These are phyloP conservation scores for Oropetium thomaeum DNA, from an alignment of 176 grass and related monocot species.

Conservation along the genomic window DNA sequence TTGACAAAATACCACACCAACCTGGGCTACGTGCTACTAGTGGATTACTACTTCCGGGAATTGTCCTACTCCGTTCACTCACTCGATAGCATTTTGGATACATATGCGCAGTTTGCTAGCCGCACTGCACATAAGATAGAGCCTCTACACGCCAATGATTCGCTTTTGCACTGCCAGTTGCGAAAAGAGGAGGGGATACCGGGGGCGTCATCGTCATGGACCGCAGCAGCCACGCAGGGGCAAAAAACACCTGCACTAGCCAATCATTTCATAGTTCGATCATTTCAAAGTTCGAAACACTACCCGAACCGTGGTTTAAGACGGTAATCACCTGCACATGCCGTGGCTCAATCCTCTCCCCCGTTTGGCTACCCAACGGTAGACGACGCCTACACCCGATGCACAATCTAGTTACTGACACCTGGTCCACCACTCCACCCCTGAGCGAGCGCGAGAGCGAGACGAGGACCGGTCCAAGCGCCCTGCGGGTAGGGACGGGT, in stretches of 20 bases:
- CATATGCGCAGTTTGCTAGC: background rate
- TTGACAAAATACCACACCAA: background rate
- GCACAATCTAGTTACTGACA: background rate
- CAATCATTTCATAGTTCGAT: too few species aligned
- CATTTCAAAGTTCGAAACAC: too few species aligned
- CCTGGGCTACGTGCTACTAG: background rate
- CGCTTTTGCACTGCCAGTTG: background rate
- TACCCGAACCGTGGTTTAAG: too few species aligned
- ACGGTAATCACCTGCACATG: background rate
- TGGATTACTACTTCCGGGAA: background rate
- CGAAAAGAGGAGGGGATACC: background rate
- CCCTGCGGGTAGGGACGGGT: background rate
- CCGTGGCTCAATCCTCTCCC: background rate
- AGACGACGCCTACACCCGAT: background rate
- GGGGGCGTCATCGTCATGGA: background rate
- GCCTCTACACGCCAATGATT: background rate
- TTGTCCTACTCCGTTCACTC: background rate
- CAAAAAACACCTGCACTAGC: background rate
- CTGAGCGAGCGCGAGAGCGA: too few species aligned
- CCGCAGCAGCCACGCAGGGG: background rate
- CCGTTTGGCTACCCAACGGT: background rate
- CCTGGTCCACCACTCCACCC: background rate
- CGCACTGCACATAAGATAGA: background rate
- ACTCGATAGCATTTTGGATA: background rate
- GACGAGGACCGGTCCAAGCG: background rate